Percentiles rank a stretch among this genome's conserved stretches.
Conservation (phyloP, 2,329 filamentous ascomycete species). For the Xylaria sp. region DNA sequence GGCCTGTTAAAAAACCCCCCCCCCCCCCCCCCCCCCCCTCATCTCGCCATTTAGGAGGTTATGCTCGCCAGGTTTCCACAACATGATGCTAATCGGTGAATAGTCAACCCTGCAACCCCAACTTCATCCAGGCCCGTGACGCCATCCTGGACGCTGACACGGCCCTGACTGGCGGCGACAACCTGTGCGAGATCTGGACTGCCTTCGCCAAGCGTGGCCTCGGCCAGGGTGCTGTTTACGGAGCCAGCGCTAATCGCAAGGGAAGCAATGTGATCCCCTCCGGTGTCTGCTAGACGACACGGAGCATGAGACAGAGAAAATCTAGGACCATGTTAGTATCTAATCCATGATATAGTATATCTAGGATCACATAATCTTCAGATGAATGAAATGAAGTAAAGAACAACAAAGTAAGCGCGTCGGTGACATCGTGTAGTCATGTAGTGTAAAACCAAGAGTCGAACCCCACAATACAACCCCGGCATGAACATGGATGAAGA, state of each 20-base stretch:
- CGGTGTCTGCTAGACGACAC: conserved; percentile 46
- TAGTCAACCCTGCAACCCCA: conserved; percentile 62
- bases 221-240: conserved; percentile 51
- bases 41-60: background rate
- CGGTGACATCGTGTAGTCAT: too few species aligned
- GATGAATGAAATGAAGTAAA: background rate
- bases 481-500: too few species aligned
- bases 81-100: conserved; percentile 15
- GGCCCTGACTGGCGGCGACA: conserved; percentile 59
- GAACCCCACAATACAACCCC: too few species aligned
- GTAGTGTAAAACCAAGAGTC: too few species aligned
- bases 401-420: too few species aligned
- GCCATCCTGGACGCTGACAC: conserved; percentile 62
- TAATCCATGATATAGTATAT: conserved; percentile 1
- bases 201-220: conserved; percentile 64
- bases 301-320: conserved; percentile 7
- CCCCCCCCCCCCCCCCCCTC: background rate
- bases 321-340: background rate
- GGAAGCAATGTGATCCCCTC: conserved; percentile 49
- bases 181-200: conserved; percentile 61
- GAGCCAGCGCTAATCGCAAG: conserved; percentile 35
- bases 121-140: conserved; percentile 59
- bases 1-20: too few species aligned
- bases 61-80: background rate
- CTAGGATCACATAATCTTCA: conserved; percentile 1